Evolutionary conservation across 441 rosid species (phyloP), one percentile per base, ranked within the genome.

Genomic region (Euphorbia celastroides): DNA sequence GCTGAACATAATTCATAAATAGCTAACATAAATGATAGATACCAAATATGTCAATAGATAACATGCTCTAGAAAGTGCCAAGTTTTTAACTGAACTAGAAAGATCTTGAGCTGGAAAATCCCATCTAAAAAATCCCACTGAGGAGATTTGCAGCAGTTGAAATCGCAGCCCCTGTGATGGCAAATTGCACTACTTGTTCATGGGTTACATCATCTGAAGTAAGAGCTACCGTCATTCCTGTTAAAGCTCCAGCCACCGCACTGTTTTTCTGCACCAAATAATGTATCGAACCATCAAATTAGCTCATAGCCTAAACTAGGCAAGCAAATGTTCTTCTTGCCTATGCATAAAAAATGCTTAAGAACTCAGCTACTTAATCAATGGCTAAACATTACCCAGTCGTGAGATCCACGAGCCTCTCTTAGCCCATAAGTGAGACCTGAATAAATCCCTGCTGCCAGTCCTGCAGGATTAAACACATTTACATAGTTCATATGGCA

Each of bases 131-230:
- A 34, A 93, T 83, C 68, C 87, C 86, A 0, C 84, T 57, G 20
- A 94, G 96, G 65, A 94, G 88, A 78, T 94, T 92, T 22, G 97
- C 99, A 0, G 96, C 93, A 0, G 97, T 77, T 32, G 97, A 85
- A 68, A 93, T 71, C 0, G 97, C 96, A 12, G 99, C 99, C 60
- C 97, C 99, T 0, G 97, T 91, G 52, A 94, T 83, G 36, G 99
- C 99, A 56, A 88, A 86, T 62, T 87, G 97, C 75, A 86, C 92
- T 26, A 89, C 76, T 68, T 86, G 93, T 74, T 91, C 92, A 28
- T 93, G 99, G 65, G 87, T 85, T 22, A 84, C 58, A 56, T 81
- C 81, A 13, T 86, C 89, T 0, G 84, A 44, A 2, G 96, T 82
- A 27, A 91, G 85, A 4, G 91, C 99, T 44, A 94, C 46, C 0